Base-by-base conservation (phyloP, 306 rosid species). In the Castanea sativa region DNA sequence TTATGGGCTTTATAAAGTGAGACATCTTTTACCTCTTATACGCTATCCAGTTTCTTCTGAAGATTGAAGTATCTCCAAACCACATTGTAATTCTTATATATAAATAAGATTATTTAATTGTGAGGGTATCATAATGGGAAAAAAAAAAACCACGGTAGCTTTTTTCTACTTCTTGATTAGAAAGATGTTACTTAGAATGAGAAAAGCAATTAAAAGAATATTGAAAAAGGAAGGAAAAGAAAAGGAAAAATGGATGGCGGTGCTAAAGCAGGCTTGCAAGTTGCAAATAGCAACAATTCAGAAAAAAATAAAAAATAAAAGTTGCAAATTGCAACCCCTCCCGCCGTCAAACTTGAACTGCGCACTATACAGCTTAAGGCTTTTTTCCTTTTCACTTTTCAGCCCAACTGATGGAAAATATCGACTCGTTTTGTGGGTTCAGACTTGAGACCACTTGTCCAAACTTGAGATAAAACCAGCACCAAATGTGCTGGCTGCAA, bases 341-440 rank as follows among this genome's bases (percentile, higher is more conserved):
- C 3, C 4, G 38, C 35, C 12, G 35, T n/a, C 65, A 73, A 72
- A 72, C 12, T 25, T 7, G 6, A 6, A 18, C 8, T 1, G 25
- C 20, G 15, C n/a, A 56, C 29, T 1, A 64, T 19, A 15, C 8
- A 64, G 29, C 20, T 29, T 0, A 16, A 21, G 16, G 1, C 1
- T 5, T 27, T 16, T 1, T 4, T 1, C 1, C 84, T 79, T 87
- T 87, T 82, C 86, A 81, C 84, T 82, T 87, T 87, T 82, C 86
- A 79, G 84, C 85, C 43, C 76, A 81, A 53, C 38, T 79, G 65
- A 73, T 83, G 76, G 73, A 23, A 21, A 19, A n/a, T 49, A 16
- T 49, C 5, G 10, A n/a, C 27, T 19, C 11, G 60, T 6, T 21
- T 10, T 12, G 69, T 14, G 69, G 69, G 69, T 3, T 21, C 23